Evolutionary conservation across 2,329 filamentous ascomycete genomes (phyloP), one percentile per base, ranked within the genome.

Genomic region (Epichloe scottii): DNA sequence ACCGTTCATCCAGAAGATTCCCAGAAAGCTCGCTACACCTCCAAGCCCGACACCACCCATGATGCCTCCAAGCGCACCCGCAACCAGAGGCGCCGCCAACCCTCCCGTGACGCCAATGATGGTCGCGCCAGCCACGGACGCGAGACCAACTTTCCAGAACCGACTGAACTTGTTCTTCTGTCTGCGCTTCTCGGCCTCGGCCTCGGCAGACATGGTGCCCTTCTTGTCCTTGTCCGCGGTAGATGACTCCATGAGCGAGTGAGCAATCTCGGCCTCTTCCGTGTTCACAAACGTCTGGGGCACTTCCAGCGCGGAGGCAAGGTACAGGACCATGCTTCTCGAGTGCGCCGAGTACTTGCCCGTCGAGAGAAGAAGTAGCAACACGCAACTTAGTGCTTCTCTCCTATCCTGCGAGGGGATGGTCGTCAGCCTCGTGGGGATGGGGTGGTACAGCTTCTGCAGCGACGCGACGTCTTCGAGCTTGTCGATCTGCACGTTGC

Each of bases 41-140:
- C 89, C 90, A 1, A 95, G 72, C 0, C 90, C 90, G 1, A 95
- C 76, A 0, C 87, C 87, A 14, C 89, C 87, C 79, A 95, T 87
- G 2, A 95, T 75, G 1, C 84, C 84, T 2, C 89, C 89, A 14
- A 96, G 76, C 0, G 89, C 89, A 4, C 89, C 89, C 4, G 90
- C 90, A 14, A 95, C 84, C 0, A 95, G 73, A 0, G 90, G 90
- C 0, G 90, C 89, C 1, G 90, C 90, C n/a, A 95, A 74, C 2
- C 90, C 90, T 17, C 90, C 90, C 0, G 89, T 95, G 3, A 96
- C 79, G 5, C 90, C 90, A n/a, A 96, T 90, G 1, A 95, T 72
- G 0, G 87, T 87, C 1, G 91, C 91, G 11, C 91, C 91, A 0
- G 88, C 89, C 0, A 94, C 88, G 8, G 86, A 87, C 0, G 90